These are phyloP conservation scores for Coniochaeta pulveracea DNA, from an alignment of 2,329 filamentous ascomycete species.

Conservation along the genomic window DNA sequence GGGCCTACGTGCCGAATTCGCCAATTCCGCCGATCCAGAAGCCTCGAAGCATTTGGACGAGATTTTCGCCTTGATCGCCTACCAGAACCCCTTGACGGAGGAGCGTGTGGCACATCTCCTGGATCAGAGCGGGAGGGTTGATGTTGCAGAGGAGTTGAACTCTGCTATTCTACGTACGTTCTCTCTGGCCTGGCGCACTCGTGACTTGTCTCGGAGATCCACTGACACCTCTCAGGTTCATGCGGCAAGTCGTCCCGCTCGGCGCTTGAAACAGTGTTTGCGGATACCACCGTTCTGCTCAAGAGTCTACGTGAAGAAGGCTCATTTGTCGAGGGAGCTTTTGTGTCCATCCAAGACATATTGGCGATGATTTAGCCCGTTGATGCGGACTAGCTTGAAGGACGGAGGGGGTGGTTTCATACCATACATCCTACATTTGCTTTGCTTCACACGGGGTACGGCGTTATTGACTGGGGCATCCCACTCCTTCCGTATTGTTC, in stretches of 20 bases:
- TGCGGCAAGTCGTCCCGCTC: constrained; percentile 82
- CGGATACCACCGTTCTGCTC: constrained; percentile 79
- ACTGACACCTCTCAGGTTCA: constrained; percentile 46
- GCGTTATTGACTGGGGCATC: too few relatives aligned
- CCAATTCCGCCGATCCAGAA: constrained; percentile 56
- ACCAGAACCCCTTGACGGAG: constrained; percentile 67
- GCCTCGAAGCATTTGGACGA: constrained; percentile 66
- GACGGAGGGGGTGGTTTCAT: too few relatives aligned
- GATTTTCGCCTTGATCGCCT: constrained; percentile 82
- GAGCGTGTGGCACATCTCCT: constrained; percentile 66
- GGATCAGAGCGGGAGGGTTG: constrained; percentile 60
- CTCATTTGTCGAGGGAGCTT: constrained; percentile 55
- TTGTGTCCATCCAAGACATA: constrained; percentile 53
- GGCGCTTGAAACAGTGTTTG: constrained; percentile 72
- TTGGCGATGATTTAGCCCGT: too few relatives aligned
- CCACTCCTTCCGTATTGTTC: too few relatives aligned
- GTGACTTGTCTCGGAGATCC: too few relatives aligned
- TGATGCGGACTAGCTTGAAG: too few relatives aligned
- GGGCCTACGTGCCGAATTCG: constrained; percentile 66
- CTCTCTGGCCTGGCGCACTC: constrained; percentile 12
- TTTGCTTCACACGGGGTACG: too few relatives aligned
- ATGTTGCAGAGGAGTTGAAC: constrained; percentile 88
- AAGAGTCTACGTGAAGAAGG: constrained; percentile 71
- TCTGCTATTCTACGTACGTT: constrained; percentile 77
- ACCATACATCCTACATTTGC: too few relatives aligned